These are phyloP conservation scores for Bocquillonia castaneifolia DNA, from an alignment of 441 rosid genomes.

Conservation along the genomic window DNA sequence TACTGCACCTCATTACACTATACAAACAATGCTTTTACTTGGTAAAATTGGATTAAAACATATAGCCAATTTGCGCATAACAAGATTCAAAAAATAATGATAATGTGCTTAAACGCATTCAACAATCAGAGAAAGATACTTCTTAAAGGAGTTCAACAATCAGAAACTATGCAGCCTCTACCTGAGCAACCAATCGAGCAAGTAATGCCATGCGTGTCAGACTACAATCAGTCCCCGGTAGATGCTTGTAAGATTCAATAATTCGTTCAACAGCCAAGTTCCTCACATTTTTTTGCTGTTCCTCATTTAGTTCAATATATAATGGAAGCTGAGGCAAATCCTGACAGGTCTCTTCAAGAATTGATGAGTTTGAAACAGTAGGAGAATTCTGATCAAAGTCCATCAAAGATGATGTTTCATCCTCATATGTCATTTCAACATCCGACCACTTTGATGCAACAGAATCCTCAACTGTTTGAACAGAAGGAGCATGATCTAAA, in stretches of 20 bases:
- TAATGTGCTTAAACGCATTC: background rate
- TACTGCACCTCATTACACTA: background rate
- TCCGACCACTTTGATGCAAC: slow-evolving; percentile 39
- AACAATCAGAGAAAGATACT: background rate
- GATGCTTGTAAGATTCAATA: slow-evolving; percentile 62
- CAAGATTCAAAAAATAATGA: slow-evolving; percentile 4
- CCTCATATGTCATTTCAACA: slow-evolving; percentile 39
- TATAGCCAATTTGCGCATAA: background rate
- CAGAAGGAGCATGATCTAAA: slow-evolving; percentile 49
- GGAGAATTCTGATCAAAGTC: slow-evolving; percentile 55
- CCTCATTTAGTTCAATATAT: slow-evolving; percentile 69
- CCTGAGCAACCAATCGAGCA: slow-evolving; percentile 92
- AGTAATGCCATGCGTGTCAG: slow-evolving; percentile 64
- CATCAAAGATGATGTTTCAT: slow-evolving; percentile 36
- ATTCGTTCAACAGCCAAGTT: slow-evolving; percentile 72
- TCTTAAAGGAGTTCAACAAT: slow-evolving; percentile 4
- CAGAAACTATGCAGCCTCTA: slow-evolving; percentile 27
- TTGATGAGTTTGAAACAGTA: slow-evolving; percentile 36
- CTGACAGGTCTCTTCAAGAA: slow-evolving; percentile 59
- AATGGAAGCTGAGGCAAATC: slow-evolving; percentile 71
- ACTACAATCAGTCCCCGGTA: slow-evolving; percentile 49
- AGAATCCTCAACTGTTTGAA: slow-evolving; percentile 40
- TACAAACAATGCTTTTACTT: background rate
- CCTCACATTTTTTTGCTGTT: slow-evolving; percentile 47
- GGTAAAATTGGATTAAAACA: background rate